phyloP scores from a whole-genome alignment of 169 alveolate species.

The Ichthyophthirius multifiliis region DNA sequence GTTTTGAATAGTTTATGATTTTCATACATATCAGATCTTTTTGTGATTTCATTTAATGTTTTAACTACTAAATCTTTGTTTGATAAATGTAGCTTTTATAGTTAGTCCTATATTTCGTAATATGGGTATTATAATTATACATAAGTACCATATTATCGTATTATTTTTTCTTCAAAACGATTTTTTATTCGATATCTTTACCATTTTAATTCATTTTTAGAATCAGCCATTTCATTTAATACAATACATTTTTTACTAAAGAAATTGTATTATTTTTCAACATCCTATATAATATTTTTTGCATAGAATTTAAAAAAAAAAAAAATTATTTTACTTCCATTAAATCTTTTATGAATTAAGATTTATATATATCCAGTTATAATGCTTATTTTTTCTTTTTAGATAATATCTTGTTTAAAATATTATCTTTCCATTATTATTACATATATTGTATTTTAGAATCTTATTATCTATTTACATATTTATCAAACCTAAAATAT shows the following conservation, averaged over 20 bases:
- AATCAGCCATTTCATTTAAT: constrained; percentile 23
- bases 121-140: neutral
- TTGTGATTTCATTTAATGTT: neutral
- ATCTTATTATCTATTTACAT: neutral
- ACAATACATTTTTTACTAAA: constrained; percentile 15
- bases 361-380: neutral
- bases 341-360: neutral
- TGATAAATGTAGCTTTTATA: neutral
- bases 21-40: neutral
- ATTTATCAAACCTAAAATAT: neutral
- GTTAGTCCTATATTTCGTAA: neutral
- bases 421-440: neutral
- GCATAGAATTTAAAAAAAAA: neutral
- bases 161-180: constrained; percentile 14
- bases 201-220: neutral
- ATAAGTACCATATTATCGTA: neutral
- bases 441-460: neutral
- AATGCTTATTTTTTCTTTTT: neutral
- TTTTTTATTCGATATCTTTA: constrained; percentile 11
- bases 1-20: neutral
- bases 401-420: neutral
- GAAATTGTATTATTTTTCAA: constrained; percentile 10
- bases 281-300: neutral
- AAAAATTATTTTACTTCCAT: neutral
- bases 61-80: constrained; percentile 3